phyloP scores from a whole-genome alignment of 331 rosid species.

The Quercus tomentella region DNA sequence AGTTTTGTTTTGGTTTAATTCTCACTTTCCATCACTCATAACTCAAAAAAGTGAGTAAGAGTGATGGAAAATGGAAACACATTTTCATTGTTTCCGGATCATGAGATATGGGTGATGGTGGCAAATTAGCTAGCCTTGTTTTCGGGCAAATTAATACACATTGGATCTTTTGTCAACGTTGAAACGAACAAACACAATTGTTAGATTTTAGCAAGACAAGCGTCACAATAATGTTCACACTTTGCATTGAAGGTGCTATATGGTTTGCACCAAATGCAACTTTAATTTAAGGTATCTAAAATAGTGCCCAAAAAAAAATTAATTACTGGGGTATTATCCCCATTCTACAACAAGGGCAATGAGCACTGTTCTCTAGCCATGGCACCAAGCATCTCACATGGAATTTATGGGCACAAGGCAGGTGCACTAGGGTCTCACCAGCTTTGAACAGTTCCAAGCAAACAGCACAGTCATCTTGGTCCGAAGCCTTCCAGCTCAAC shows the following conservation, averaged over 20 bases:
- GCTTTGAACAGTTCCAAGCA: conserved; percentile 42
- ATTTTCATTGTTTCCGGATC: too few relatives aligned
- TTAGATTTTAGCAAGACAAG: too few relatives aligned
- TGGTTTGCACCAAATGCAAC: neutral
- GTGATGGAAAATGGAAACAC: too few relatives aligned
- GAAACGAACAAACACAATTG: too few relatives aligned
- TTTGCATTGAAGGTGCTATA: neutral
- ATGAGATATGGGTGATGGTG: too few relatives aligned
- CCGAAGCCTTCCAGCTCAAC: conserved; percentile 43
- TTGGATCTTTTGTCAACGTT: too few relatives aligned
- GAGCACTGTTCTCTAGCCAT: conserved; percentile 64
- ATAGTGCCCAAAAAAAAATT: neutral
- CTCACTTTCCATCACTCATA: too few relatives aligned
- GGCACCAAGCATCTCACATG: conserved; percentile 73
- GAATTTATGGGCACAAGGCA: conserved; percentile 66
- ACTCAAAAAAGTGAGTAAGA: too few relatives aligned
- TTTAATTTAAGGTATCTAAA: neutral
- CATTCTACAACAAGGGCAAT: conserved; percentile 88
- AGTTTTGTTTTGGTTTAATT: too few relatives aligned
- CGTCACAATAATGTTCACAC: too few relatives aligned
- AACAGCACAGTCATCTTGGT: conserved; percentile 53
- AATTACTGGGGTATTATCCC: conserved; percentile 18
- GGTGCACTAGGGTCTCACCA: conserved; percentile 36
- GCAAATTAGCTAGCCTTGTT: too few relatives aligned
- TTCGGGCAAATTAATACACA: too few relatives aligned